These are phyloP conservation scores for Phyllosticta citribraziliensis DNA, from an alignment of 2,329 filamentous ascomycete species.

Conservation along the genomic window DNA sequence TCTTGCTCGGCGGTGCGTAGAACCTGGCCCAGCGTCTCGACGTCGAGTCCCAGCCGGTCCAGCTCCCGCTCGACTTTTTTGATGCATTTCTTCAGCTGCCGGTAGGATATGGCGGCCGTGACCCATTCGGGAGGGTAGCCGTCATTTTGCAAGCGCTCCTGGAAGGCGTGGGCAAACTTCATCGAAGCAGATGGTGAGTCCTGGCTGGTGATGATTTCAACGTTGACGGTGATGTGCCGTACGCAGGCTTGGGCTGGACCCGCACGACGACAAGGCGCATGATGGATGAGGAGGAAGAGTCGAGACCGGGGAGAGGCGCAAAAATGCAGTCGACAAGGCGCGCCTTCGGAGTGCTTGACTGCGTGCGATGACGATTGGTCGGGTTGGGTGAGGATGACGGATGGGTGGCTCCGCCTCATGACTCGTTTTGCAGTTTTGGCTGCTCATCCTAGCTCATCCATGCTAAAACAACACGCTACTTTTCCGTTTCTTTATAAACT, in stretches of 20 bases:
- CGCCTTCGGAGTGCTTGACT: background rate
- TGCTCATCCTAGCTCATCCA: background rate
- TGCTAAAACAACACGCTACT: background rate
- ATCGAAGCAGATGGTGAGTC: conserved; percentile 38
- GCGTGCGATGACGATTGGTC: background rate
- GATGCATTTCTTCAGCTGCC: conserved; percentile 79
- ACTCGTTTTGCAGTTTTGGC: background rate
- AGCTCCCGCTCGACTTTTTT: conserved; percentile 70
- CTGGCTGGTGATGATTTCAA: background rate
- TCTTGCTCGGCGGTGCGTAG: conserved; percentile 29
- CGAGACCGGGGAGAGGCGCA: background rate
- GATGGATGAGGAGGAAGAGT: background rate
- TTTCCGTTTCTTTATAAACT: background rate
- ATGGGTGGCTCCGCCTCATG: background rate
- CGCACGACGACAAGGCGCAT: background rate
- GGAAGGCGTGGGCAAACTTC: conserved; percentile 81
- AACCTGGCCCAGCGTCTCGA: conserved; percentile 57
- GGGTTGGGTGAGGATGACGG: background rate
- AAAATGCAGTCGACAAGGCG: background rate
- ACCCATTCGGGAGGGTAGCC: conserved; percentile 65
- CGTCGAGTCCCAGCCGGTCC: conserved; percentile 58
- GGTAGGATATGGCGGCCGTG: conserved; percentile 70
- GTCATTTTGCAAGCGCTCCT: conserved; percentile 57
- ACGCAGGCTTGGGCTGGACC: background rate
- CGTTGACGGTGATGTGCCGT: background rate